Evolutionary conservation across 768 basidiomycete species (phyloP), one percentile per base, ranked within the genome.

Genomic region (Multifurca ochricompacta): DNA sequence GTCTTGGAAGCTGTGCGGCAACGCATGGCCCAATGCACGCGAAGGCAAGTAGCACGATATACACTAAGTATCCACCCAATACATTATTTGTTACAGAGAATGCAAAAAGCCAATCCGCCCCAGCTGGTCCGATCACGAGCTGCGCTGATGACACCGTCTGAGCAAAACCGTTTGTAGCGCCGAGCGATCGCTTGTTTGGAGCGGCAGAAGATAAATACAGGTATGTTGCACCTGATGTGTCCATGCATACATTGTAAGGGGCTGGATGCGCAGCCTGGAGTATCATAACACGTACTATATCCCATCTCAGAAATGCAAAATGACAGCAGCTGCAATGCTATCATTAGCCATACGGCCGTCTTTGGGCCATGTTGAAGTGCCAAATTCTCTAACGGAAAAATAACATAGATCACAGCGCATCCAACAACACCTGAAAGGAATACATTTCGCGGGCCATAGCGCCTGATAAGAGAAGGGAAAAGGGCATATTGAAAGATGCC

Each of bases 121-220:
- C 62, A 16, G 77, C 76, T 4, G 81, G 82, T 18, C 83, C 84
- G 50, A 77, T 53, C 21, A 69, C 53, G 37, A 73, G 69, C 66
- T 67, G 67, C 54, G 71, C 60, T 31, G 71, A 71, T 37, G 68
- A 64, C 32, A 61, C 54, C 53, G 66, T 61, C 74, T 75, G 67
- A 16, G 65, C 60, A 14, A 69, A 28, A 54, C 85, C 85, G 59
- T 85, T 85, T n/a, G 80, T 83, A 2, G 82, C 77, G 9, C 85
- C 85, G 7, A 86, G 73, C 7, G 81, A 78, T 9, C 77, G 75
- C 23, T 74, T 74, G 50, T 82, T 83, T 2, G 85, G 83, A 0
- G 85, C 71, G 11, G 84, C 74, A 6, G 77, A 78, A 6, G 77
- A 73, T 53, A 87, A 80, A 58, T 79, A 83, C 48, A 87, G 83